Evolutionary conservation across 176 grass and related monocot species (phyloP).

Genomic region (Rhipidocladum racemiflorum): DNA sequence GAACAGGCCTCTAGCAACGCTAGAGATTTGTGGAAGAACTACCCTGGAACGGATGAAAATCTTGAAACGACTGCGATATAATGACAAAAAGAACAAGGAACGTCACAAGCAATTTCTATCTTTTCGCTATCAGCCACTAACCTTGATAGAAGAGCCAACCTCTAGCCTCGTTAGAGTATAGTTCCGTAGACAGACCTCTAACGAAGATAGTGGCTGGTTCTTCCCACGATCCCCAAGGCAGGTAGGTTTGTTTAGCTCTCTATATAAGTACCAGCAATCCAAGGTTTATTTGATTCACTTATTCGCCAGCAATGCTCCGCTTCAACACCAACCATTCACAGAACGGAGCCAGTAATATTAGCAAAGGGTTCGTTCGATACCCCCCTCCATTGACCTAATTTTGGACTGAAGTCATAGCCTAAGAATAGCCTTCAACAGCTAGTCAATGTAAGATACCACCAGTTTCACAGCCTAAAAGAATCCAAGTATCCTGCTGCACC

Average conservation of each 20-base stretch:
- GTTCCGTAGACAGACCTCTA: slow-evolving; percentile 27
- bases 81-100: not conserved
- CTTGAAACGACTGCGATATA: slow-evolving; percentile 14
- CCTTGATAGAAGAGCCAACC: slow-evolving; percentile 33
- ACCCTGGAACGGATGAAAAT: slow-evolving; percentile 10
- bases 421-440: slow-evolving; percentile 15
- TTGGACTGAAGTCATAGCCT: not conserved
- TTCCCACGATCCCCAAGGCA: not conserved
- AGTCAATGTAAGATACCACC: slow-evolving; percentile 12
- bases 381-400: slow-evolving; percentile 18
- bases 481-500: slow-evolving; percentile 7
- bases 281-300: slow-evolving; percentile 12
- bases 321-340: not conserved
- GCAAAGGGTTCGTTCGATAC: not conserved
- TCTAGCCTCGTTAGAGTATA: slow-evolving; percentile 30
- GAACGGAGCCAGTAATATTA: slow-evolving; percentile 16
- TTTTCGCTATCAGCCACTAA: not conserved
- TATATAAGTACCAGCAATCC: slow-evolving; percentile 11
- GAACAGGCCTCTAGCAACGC: not conserved
- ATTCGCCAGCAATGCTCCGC: not conserved
- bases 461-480: slow-evolving; percentile 21
- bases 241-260: not conserved
- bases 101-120: not conserved
- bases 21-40: not conserved
- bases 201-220: slow-evolving; percentile 27